Percentiles rank a stretch among this genome's conserved stretches.
These are phyloP conservation scores for Peterozyma xylosa DNA, from an alignment of 805 yeast species.

Conservation along the genomic window DNA sequence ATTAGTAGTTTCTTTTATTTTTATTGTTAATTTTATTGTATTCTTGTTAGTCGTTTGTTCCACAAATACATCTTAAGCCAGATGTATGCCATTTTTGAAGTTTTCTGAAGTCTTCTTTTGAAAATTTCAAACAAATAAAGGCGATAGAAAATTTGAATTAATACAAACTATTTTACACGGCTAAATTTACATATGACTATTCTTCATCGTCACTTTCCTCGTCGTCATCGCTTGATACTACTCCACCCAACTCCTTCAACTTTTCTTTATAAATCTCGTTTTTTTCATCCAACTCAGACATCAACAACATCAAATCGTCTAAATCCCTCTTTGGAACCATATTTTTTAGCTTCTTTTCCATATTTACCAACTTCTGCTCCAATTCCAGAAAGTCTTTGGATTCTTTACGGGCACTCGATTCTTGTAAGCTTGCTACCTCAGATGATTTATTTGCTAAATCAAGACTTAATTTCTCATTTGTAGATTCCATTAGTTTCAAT, in stretches of 20 bases:
- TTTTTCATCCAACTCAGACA: constrained; percentile 71
- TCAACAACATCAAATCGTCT: constrained; percentile 70
- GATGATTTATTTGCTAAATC: neutral
- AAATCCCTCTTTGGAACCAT: constrained; percentile 44
- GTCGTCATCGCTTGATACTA: constrained; percentile 61
- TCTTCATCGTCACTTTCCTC: constrained; percentile 34
- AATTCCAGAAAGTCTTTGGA: constrained; percentile 1
- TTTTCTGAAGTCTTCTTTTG: too few relatives aligned
- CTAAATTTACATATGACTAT: constrained; percentile 1
- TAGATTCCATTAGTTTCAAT: too few relatives aligned
- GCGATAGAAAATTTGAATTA: too few relatives aligned
- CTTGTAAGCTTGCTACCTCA: neutral
- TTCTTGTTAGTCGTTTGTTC: too few relatives aligned
- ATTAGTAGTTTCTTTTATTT: too few relatives aligned
- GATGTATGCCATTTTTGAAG: too few relatives aligned
- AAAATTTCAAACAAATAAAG: too few relatives aligned
- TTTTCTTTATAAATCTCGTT: constrained; percentile 47
- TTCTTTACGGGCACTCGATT: neutral
- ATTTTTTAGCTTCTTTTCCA: constrained; percentile 9
- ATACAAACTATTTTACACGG: too few relatives aligned
- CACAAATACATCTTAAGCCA: too few relatives aligned
- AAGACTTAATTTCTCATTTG: constrained; percentile 1
- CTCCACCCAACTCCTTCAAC: constrained; percentile 46
- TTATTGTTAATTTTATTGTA: too few relatives aligned
- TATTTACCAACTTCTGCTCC: neutral